These are phyloP conservation scores for Calycina herbarum DNA, from an alignment of 2,329 filamentous ascomycete genomes.

Conservation along the genomic window DNA sequence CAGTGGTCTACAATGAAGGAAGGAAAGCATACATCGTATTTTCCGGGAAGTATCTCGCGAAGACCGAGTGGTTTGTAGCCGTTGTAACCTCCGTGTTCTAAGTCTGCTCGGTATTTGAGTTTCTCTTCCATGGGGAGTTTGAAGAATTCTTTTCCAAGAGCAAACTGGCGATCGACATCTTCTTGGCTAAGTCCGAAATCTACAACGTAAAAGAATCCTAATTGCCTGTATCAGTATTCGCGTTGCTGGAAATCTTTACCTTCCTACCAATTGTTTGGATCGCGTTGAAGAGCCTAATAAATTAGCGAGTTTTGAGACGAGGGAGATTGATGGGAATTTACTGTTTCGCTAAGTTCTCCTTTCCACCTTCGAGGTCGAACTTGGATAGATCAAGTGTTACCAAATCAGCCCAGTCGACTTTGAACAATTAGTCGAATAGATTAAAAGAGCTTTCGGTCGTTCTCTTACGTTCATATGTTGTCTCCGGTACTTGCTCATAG, in stretches of 20 bases:
- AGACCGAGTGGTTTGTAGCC: constrained; percentile 46
- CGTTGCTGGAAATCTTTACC: background rate
- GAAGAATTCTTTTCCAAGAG: constrained; percentile 58
- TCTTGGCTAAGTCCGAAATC: constrained; percentile 60
- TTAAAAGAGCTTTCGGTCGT: constrained; percentile 38
- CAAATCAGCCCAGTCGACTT: constrained; percentile 50
- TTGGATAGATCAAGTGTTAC: constrained; percentile 51
- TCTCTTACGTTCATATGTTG: constrained; percentile 18
- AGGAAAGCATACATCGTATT: constrained; percentile 36
- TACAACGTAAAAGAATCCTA: constrained; percentile 60
- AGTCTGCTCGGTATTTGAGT: constrained; percentile 52
- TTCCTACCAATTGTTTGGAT: constrained; percentile 30
- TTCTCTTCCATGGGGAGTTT: constrained; percentile 57
- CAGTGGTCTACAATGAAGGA: too few species aligned
- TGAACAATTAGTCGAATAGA: too few species aligned
- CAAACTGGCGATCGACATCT: constrained; percentile 58
- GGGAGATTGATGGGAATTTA: constrained; percentile 36
- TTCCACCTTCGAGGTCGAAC: constrained; percentile 49
- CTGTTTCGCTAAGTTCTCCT: constrained; percentile 49
- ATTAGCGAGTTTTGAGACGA: too few species aligned
- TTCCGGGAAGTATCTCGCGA: background rate
- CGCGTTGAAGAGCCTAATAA: constrained; percentile 39
- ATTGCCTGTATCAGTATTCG: background rate
- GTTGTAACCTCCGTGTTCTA: constrained; percentile 51
- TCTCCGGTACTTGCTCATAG: background rate